Evolutionary conservation across 805 yeast genomes (phyloP).

Genomic region (Suhomyces pyralidae): DNA sequence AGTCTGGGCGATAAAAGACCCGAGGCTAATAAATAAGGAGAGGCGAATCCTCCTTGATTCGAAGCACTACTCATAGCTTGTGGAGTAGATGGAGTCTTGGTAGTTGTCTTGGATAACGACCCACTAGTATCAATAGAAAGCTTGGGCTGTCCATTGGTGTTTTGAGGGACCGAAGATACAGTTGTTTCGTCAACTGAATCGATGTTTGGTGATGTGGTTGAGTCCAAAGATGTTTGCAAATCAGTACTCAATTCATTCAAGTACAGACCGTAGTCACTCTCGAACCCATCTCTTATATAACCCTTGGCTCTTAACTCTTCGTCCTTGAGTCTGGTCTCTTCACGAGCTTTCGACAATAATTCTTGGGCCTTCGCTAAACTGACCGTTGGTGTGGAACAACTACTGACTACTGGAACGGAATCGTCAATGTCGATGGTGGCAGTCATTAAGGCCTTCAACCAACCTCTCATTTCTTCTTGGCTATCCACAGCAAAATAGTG

Average conservation of each 20-base stretch:
- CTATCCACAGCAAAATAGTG: conserved; percentile 96
- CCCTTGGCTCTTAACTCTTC: conserved; percentile 47
- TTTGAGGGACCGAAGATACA: conserved; percentile 19
- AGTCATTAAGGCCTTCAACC: conserved; percentile 94
- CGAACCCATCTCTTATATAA: conserved; percentile 25
- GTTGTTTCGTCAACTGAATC: conserved; percentile 34
- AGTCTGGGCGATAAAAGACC: conserved; percentile 55
- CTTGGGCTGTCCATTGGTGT: conserved; percentile 19
- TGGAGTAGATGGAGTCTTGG: conserved; percentile 38
- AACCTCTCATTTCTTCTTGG: conserved; percentile 84
- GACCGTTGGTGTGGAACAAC: conserved; percentile 95
- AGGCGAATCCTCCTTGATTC: conserved; percentile 50
- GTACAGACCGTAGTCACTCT: conserved; percentile 12
- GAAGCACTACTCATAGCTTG: conserved; percentile 18
- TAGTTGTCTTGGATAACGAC: conserved; percentile 15
- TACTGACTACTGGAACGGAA: conserved; percentile 82
- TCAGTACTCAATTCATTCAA: conserved; percentile 11
- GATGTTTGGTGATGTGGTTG: conserved; percentile 28
- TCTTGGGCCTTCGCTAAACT: conserved; percentile 85
- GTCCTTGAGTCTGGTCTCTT: conserved; percentile 59
- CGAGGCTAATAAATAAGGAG: conserved; percentile 66
- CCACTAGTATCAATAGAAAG: conserved; percentile 32
- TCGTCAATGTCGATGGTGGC: conserved; percentile 97
- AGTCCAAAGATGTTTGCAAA: conserved; percentile 25
- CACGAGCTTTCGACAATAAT: conserved; percentile 76